Base-by-base conservation (phyloP, 202 grass and related monocot species). In the Eragrostis tef region DNA sequence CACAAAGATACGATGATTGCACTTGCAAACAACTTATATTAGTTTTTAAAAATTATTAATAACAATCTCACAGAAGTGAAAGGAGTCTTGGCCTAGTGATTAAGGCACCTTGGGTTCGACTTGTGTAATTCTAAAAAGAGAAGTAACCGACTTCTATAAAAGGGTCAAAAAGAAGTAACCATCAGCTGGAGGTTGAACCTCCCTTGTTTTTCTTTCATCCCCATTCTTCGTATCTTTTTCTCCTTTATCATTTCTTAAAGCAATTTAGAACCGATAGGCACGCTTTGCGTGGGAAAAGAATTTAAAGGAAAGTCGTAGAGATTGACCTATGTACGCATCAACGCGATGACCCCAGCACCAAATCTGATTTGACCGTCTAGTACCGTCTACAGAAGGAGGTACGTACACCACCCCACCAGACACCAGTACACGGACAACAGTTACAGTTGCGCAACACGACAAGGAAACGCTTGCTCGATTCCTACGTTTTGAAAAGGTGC, bases 381-480 rank as follows among this genome's bases (percentile, higher is more conserved):
- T 41, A 39, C 48, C 56, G 6, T 58, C 29, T 57, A 10, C 29
- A 36, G n/a, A 45, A 17, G 26, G 19, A 17, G 70, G 36, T 74
- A 59, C 77, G 53, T 70, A 69, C 62, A 26, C 41, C 11, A n/a
- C n/a, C n/a, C n/a, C n/a, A n/a, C n/a, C n/a, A n/a, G n/a, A 61
- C 58, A 27, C 58, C 58, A 12, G 11, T 24, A 78, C 62, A n/a
- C n/a, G n/a, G n/a, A n/a, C n/a, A n/a, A n/a, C n/a, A n/a, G n/a
- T n/a, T 71, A 24, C 54, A 27, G 68, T 70, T 64, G 63, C 76
- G 27, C 62, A 78, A 64, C 51, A 82, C 61, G 60, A 66, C 61
- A 83, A 83, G 29, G 5, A 11, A 71, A 73, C 67, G 41, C 22
- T 70, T 29, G 14, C 64, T 21, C 45, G 6, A 59, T 81, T 86